Base-by-base conservation (phyloP, 768 basidiomycete genomes). In the Leucocoprinus birnbaumii region DNA sequence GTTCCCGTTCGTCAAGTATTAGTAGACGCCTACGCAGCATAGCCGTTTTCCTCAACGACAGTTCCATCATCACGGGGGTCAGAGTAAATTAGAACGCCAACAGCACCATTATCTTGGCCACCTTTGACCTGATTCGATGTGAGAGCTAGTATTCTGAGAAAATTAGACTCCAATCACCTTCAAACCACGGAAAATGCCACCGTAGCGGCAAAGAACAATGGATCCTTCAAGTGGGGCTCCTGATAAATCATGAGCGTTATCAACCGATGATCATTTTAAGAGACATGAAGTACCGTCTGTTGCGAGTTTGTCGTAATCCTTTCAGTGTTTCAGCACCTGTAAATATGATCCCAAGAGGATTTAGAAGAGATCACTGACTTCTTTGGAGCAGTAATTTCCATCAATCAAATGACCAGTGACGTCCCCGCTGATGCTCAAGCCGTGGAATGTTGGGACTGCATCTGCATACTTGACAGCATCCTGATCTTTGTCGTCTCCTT, bases 31-130 rank as follows among this genome's bases (percentile, higher is more conserved):
- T 56, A 65, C 50, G 84, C 71, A 21, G 76, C 68, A 66, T 87
- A 92, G 7, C 91, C 92, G 55, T 92, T 91, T 55, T 80, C 78
- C 14, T 76, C 77, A 2, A 85, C 89, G 35, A 91, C 86, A 43
- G 73, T 77, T 3, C 92, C 93, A 61, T 95, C 91, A 64, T 94
- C 91, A 31, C 82, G 82, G 7, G 86, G 85, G 68, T 95, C 93
- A 45, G 82, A 84, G 71, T 91, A 94, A 53, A 94, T 91, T 46
- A 95, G 70, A 19, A 85, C 74, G 34, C 85, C 93, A 24, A 72
- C 75, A 2, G 91, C 91, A 27, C 92, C 92, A 13, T 77, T 80
- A 54, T 93, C 90, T 65, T 93, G 81, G 1, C 92, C 92, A 3
- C 83, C 82, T 72, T 90, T 84, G 53, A 94, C 75, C 86, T 92